A percentile compares a stretch with the other conserved stretches of the same genome.
Conservation (phyloP, 1,284 basidiomycete species). For the Puccinia polysora region DNA sequence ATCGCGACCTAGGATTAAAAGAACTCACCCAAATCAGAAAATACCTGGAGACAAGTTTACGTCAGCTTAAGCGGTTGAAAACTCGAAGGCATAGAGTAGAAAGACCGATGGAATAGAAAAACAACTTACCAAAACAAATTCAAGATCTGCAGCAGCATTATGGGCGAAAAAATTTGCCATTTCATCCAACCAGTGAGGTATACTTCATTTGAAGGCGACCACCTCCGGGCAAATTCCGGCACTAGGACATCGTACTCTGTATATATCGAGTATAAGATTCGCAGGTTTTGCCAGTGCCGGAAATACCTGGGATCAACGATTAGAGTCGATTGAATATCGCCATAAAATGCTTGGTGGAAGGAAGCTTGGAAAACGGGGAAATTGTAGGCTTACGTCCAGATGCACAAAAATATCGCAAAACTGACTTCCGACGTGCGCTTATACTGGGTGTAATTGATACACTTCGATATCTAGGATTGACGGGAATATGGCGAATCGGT, state of each 20-base stretch:
- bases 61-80: not conserved
- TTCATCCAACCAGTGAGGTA: slow-evolving; percentile 65
- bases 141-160: slow-evolving; percentile 70
- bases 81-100: not conserved
- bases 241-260: slow-evolving; percentile 71
- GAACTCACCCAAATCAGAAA: slow-evolving; percentile 42
- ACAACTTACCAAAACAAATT: slow-evolving; percentile 63
- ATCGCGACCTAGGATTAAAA: no score
- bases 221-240: slow-evolving; percentile 11
- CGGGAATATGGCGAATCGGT: not conserved
- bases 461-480: slow-evolving; percentile 66
- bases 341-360: not conserved
- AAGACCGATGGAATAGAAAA: slow-evolving; percentile 45
- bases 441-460: slow-evolving; percentile 73
- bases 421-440: slow-evolving; percentile 60
- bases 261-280: slow-evolving; percentile 83
- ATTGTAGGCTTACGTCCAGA: slow-evolving; percentile 89
- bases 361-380: no score
- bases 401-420: slow-evolving; percentile 66
- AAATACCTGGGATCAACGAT: slow-evolving; percentile 66
- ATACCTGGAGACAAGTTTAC: slow-evolving; percentile 26
- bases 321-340: slow-evolving; percentile 8
- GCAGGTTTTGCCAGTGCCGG: slow-evolving; percentile 85
- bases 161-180: slow-evolving; percentile 67
- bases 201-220: slow-evolving; percentile 60